phyloP scores from a whole-genome alignment of 75 land plant genomes.

The Chamaecyparis obtusa region DNA sequence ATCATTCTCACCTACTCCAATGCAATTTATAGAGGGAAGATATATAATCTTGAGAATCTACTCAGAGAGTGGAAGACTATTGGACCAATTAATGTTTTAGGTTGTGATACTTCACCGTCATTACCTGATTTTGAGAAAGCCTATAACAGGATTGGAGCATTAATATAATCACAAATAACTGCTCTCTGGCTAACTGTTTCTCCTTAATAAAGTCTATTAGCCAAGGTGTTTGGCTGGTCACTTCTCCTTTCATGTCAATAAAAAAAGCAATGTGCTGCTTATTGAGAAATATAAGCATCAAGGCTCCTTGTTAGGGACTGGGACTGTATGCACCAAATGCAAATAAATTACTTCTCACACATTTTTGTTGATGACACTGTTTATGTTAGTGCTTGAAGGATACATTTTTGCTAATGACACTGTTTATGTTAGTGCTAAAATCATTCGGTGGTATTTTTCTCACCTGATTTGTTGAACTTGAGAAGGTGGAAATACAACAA shows the following conservation, averaged over 20 bases:
- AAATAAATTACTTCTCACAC: background rate
- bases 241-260: background rate
- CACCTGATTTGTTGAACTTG: background rate
- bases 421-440: background rate
- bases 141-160: background rate
- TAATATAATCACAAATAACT: background rate
- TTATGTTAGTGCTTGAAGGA: background rate
- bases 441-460: background rate
- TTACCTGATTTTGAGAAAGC: background rate
- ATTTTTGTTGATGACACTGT: background rate
- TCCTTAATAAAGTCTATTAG: background rate
- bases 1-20: background rate
- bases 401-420: background rate
- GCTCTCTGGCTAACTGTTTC: background rate
- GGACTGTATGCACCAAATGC: background rate
- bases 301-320: background rate
- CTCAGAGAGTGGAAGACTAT: background rate
- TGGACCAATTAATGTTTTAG: background rate
- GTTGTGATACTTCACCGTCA: background rate
- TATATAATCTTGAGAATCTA: background rate
- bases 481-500: background rate
- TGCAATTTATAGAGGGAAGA: background rate
- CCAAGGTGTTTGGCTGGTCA: background rate
- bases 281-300: background rate
- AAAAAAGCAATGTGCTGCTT: background rate